phyloP scores from a whole-genome alignment of 192 early-diverging fungal genomes.

The Piromyces finnis region DNA sequence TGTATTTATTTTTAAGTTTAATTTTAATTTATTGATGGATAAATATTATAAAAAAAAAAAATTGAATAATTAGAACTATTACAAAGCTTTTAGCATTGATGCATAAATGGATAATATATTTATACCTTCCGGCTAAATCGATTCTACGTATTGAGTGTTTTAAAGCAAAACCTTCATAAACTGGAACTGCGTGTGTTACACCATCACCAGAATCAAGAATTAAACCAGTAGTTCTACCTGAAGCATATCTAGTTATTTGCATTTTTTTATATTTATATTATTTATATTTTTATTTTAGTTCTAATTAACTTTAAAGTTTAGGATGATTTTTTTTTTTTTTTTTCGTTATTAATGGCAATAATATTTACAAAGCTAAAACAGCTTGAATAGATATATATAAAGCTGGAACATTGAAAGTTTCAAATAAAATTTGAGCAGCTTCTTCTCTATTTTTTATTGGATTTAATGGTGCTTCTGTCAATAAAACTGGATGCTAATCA shows the following conservation, averaged over 20 bases:
- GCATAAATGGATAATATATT: no score
- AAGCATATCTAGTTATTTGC: constrained; percentile 53
- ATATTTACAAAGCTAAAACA: constrained; percentile 77
- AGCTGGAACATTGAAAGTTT: constrained; percentile 97
- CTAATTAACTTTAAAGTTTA: no score
- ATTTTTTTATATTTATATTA: no score
- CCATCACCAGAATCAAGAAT: constrained; percentile 94
- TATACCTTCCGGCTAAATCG: constrained; percentile 71
- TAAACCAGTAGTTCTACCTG: constrained; percentile 91
- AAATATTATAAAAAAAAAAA: no score
- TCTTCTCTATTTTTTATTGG: constrained; percentile 80
- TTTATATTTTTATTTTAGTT: no score
- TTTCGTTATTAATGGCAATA: no score
- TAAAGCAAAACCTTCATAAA: constrained; percentile 92
- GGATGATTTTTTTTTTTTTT: no score
- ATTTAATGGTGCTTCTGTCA: constrained; percentile 94
- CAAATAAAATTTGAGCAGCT: constrained; percentile 93
- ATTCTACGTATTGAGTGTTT: constrained; percentile 83
- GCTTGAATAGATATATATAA: constrained; percentile 95
- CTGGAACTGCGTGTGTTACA: constrained; percentile 86
- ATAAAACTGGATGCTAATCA: constrained; percentile 91
- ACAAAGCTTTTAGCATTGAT: no score
- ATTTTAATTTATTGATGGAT: no score
- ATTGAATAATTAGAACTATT: no score
- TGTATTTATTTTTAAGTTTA: no score